Evolutionary conservation across 306 rosid species (phyloP).

Genomic region (Castanea mollissima): DNA sequence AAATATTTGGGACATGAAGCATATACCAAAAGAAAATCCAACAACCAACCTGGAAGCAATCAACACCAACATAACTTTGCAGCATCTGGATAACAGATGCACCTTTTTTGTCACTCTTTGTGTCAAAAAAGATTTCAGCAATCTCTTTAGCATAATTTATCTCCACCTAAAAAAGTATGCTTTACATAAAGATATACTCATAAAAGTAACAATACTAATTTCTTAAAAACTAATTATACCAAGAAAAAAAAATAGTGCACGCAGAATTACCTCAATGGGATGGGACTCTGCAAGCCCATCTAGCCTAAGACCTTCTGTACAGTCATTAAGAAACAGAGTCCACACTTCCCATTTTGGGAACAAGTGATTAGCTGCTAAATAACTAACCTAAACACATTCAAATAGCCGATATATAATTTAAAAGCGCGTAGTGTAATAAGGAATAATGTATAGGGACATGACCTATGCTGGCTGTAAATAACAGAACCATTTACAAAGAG

Average conservation of each 20-base stretch:
- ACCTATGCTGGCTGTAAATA: neutral
- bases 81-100: slow-evolving; percentile 87
- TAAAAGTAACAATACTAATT: slow-evolving; percentile 3
- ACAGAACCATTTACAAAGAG: no score
- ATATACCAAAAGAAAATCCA: slow-evolving; percentile 2
- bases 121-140: slow-evolving; percentile 85
- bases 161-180: slow-evolving; percentile 64
- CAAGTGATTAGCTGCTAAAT: slow-evolving; percentile 76
- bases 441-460: neutral
- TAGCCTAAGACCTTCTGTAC: slow-evolving; percentile 66
- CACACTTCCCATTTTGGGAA: slow-evolving; percentile 94
- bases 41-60: slow-evolving; percentile 74
- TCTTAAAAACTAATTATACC: slow-evolving; percentile 1
- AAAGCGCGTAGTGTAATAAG: neutral
- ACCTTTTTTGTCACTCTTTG: slow-evolving; percentile 86
- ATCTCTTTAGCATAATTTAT: slow-evolving; percentile 83
- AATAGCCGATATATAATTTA: neutral
- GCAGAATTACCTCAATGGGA: slow-evolving; percentile 75
- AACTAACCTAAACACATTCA: slow-evolving; percentile 65
- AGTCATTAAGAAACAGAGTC: slow-evolving; percentile 86
- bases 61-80: slow-evolving; percentile 91
- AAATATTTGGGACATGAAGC: neutral
- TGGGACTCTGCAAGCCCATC: slow-evolving; percentile 94
- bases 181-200: neutral
- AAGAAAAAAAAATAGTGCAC: neutral